phyloP scores from a whole-genome alignment of 2,329 filamentous ascomycete species.

The Coniella vitis region DNA sequence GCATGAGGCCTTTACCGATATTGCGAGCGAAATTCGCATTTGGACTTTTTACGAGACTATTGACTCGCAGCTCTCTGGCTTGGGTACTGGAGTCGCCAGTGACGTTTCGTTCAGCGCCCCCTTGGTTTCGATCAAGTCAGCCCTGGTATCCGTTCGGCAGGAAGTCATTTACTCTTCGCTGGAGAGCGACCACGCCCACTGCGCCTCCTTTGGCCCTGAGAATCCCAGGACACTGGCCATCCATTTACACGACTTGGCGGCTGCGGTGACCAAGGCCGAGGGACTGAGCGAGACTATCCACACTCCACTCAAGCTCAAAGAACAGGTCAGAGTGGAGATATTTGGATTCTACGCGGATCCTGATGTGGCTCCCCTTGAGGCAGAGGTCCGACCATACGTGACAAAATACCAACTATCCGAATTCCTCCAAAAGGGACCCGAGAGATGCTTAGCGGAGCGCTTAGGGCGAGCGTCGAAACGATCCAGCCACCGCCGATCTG shows the following conservation, averaged over 20 bases:
- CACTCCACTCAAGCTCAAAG: slow-evolving; percentile 41
- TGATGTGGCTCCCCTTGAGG: slow-evolving; percentile 25
- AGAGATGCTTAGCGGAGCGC: slow-evolving; percentile 47
- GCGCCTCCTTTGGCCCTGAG: slow-evolving; percentile 45
- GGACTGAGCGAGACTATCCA: slow-evolving; percentile 31
- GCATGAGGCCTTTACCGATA: slow-evolving; percentile 49
- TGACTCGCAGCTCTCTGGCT: slow-evolving; percentile 48
- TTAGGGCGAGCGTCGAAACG: slow-evolving; percentile 26
- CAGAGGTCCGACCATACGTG: slow-evolving; percentile 43
- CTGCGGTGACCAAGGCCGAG: slow-evolving; percentile 31
- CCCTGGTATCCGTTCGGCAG: slow-evolving; percentile 42
- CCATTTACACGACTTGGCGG: slow-evolving; percentile 30
- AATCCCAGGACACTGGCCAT: slow-evolving; percentile 42
- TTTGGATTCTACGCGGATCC: slow-evolving; percentile 55
- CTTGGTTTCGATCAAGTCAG: slow-evolving; percentile 51
- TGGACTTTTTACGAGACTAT: slow-evolving; percentile 60
- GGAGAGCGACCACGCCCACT: slow-evolving; percentile 48
- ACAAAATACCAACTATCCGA: slow-evolving; percentile 44
- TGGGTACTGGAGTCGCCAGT: slow-evolving; percentile 27
- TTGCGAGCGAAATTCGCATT: slow-evolving; percentile 51
- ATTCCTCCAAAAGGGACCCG: slow-evolving; percentile 49
- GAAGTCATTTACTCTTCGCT: slow-evolving; percentile 44
- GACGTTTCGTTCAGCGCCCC: slow-evolving; percentile 54
- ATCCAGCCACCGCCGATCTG: not conserved
- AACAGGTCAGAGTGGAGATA: slow-evolving; percentile 49